phyloP scores from a whole-genome alignment of 768 basidiomycete species.

The Pholiota microspora region DNA sequence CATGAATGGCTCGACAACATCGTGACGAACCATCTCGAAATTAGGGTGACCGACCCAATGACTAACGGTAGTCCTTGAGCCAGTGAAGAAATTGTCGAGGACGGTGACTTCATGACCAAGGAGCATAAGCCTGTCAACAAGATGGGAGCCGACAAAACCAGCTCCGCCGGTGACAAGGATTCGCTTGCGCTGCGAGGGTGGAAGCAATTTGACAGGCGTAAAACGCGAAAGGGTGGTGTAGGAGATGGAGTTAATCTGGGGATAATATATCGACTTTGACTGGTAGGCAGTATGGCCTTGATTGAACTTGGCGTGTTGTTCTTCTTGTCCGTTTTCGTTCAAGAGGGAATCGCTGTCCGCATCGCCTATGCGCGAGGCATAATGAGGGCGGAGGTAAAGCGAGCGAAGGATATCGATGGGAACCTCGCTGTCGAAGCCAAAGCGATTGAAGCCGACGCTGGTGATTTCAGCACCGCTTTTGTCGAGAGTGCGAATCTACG shows the following conservation, averaged over 20 bases:
- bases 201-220: conserved; percentile 87
- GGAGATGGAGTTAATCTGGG: conserved; percentile 77
- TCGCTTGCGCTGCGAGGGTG: conserved; percentile 78
- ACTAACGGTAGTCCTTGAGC: conserved; percentile 93
- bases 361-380: conserved; percentile 46
- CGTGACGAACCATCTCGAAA: conserved; percentile 97
- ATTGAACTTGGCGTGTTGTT: conserved; percentile 53
- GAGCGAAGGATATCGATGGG: conserved; percentile 76
- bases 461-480: conserved; percentile 74
- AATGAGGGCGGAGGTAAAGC: conserved; percentile 86
- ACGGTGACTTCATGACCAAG: conserved; percentile 98
- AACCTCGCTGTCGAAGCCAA: conserved; percentile 89
- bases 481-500: conserved; percentile 63
- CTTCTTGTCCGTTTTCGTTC: conserved; percentile 39
- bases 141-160: conserved; percentile 98
- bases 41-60: conserved; percentile 98
- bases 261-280: conserved; percentile 85
- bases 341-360: conserved; percentile 29
- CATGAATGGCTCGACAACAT: conserved; percentile 96
- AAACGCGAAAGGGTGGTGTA: conserved; percentile 92
- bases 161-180: conserved; percentile 96
- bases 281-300: conserved; percentile 55
- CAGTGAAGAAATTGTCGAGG: conserved; percentile 98
- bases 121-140: conserved; percentile 96
- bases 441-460: conserved; percentile 79